Conservation (phyloP, 768 basidiomycete genomes). For the Boletus rubescentipes region DNA sequence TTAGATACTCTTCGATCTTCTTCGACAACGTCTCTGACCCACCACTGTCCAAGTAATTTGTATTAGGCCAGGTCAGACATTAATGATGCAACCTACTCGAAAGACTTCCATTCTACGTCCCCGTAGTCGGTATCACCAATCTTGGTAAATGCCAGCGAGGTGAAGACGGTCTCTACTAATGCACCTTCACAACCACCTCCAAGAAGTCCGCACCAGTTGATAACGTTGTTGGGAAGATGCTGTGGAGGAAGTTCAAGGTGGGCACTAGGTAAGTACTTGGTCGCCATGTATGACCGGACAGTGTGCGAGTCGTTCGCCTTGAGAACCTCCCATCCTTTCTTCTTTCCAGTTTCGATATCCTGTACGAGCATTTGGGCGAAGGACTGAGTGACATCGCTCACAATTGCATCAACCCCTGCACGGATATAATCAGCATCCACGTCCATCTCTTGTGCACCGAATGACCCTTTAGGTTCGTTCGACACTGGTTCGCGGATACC, state of each 20-base stretch:
- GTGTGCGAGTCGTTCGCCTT: constrained; percentile 32
- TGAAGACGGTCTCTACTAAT: constrained; percentile 37
- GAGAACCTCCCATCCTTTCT: constrained; percentile 27
- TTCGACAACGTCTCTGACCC: constrained; percentile 26
- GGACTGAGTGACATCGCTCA: constrained; percentile 16
- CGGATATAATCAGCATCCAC: constrained; percentile 9
- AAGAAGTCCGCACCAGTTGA: constrained; percentile 36
- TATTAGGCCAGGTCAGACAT: neutral
- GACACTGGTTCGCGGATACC: constrained; percentile 1
- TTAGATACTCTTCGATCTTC: constrained; percentile 21
- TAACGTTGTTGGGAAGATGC: constrained; percentile 19
- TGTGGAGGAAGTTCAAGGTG: constrained; percentile 15
- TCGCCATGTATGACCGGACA: constrained; percentile 24
- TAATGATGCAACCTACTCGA: constrained; percentile 25
- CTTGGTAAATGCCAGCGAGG: constrained; percentile 25
- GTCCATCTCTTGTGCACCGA: constrained; percentile 6
- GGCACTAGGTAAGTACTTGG: constrained; percentile 26
- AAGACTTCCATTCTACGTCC: constrained; percentile 28
- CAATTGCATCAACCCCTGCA: constrained; percentile 21
- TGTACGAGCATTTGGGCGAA: constrained; percentile 22
- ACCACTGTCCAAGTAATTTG: constrained; percentile 5
- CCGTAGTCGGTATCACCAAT: neutral
- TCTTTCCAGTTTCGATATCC: constrained; percentile 14
- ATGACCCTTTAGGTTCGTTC: neutral
- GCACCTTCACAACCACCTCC: constrained; percentile 29